These are phyloP conservation scores for Trichoderma gamsii DNA, from an alignment of 495 filamentous ascomycete genomes.

Conservation along the genomic window DNA sequence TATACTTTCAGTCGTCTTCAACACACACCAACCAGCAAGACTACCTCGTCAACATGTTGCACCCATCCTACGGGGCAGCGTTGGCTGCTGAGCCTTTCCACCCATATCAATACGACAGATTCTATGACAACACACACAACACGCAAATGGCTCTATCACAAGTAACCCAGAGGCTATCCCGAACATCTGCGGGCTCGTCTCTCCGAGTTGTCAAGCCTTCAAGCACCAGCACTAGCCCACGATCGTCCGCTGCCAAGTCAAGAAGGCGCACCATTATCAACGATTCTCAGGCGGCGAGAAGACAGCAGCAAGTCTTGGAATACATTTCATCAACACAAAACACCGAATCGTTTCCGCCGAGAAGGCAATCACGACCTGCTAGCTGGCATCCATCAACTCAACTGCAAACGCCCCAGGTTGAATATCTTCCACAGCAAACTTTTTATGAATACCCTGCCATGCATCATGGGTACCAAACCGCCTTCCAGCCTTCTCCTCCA, in stretches of 20 bases:
- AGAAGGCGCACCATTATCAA: constrained; percentile 51
- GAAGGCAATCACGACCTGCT: constrained; percentile 46
- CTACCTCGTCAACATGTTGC: constrained; percentile 6
- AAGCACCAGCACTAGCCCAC: constrained; percentile 67
- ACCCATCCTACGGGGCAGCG: constrained; percentile 16
- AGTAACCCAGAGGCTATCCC: constrained; percentile 34
- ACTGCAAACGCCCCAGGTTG: constrained; percentile 18
- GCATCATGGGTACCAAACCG: constrained; percentile 26
- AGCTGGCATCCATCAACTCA: constrained; percentile 60
- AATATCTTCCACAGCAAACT: not conserved
- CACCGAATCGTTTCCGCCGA: not conserved
- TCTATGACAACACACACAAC: constrained; percentile 32
- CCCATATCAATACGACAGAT: not conserved
- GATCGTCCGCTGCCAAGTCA: constrained; percentile 40
- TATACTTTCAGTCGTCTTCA: not conserved
- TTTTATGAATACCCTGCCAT: not conserved
- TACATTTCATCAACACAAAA: not conserved
- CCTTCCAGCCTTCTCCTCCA: constrained; percentile 37
- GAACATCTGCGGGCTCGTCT: constrained; percentile 31
- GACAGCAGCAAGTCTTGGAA: constrained; percentile 31
- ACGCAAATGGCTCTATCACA: constrained; percentile 32
- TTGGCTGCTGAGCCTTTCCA: not conserved
- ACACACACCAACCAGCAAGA: not conserved
- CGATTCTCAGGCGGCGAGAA: constrained; percentile 36
- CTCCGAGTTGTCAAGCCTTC: constrained; percentile 60